Conservation (phyloP, 805 yeast genomes). For the Huiozyma sinensis region DNA sequence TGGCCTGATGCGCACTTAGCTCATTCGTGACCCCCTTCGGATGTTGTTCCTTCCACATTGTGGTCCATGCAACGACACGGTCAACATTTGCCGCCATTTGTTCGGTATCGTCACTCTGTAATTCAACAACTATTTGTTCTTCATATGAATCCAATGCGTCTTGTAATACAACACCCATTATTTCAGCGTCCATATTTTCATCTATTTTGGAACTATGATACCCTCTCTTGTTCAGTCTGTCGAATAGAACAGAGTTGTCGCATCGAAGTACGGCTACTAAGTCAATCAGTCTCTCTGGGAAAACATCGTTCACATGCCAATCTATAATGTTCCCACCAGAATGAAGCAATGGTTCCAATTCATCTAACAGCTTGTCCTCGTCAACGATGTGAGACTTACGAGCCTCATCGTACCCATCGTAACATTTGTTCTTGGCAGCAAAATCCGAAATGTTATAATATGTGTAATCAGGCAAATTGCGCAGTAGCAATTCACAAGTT, state of each 20-base stretch:
- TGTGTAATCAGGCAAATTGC: constrained; percentile 27
- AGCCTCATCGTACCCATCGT: constrained; percentile 76
- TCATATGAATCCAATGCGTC: constrained; percentile 82
- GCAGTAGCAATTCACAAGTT: constrained; percentile 20
- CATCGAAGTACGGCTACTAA: constrained; percentile 82
- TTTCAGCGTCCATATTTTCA: constrained; percentile 92
- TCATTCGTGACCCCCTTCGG: constrained; percentile 52
- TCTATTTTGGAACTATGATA: constrained; percentile 74
- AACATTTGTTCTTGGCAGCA: constrained; percentile 67
- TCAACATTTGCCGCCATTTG: constrained; percentile 77
- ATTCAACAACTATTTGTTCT: constrained; percentile 71
- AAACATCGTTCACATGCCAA: constrained; percentile 96
- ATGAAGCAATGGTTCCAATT: constrained; percentile 63
- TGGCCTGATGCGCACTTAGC: constrained; percentile 14
- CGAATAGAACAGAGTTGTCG: constrained; percentile 59
- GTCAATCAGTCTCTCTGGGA: constrained; percentile 88
- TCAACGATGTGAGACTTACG: constrained; percentile 84
- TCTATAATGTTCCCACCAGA: constrained; percentile 86
- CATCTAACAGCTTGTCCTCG: constrained; percentile 80
- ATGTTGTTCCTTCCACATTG: constrained; percentile 60
- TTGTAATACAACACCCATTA: constrained; percentile 80
- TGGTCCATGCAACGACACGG: constrained; percentile 64
- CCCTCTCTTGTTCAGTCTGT: constrained; percentile 64
- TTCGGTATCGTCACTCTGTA: constrained; percentile 60
- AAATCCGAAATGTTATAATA: constrained; percentile 64